phyloP scores from a whole-genome alignment of 768 basidiomycete species.

The Rubroboletus pulcherrimus region DNA sequence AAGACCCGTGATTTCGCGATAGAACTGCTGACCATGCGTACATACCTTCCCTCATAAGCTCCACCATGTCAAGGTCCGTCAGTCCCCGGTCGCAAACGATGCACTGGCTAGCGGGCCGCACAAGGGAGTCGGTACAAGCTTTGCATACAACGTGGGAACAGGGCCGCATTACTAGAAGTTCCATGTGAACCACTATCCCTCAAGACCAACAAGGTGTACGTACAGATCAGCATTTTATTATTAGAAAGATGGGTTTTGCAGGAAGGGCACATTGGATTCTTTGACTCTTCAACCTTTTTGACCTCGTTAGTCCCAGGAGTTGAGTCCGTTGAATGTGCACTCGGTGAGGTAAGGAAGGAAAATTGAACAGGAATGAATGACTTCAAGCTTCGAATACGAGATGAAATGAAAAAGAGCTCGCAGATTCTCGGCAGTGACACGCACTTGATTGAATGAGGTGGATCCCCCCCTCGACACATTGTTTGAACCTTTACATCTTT shows the following conservation, averaged over 20 bases:
- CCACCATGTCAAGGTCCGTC: slow-evolving; percentile 70
- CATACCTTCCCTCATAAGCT: slow-evolving; percentile 85
- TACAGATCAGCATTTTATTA: slow-evolving; percentile 65
- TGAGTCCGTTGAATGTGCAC: slow-evolving; percentile 37
- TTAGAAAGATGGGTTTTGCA: slow-evolving; percentile 87
- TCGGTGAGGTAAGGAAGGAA: slow-evolving; percentile 43
- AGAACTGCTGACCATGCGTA: background rate
- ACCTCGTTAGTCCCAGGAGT: slow-evolving; percentile 33
- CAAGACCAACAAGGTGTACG: slow-evolving; percentile 24
- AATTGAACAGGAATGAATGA: slow-evolving; percentile 80
- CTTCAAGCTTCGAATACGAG: slow-evolving; percentile 58
- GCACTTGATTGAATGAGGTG: slow-evolving; percentile 74
- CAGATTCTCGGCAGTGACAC: slow-evolving; percentile 28
- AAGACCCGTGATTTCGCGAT: background rate
- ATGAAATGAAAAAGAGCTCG: background rate
- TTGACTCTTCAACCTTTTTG: slow-evolving; percentile 49
- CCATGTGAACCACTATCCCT: background rate
- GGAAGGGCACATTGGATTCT: slow-evolving; percentile 75
- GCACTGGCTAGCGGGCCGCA: slow-evolving; percentile 75
- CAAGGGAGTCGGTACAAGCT: slow-evolving; percentile 85
- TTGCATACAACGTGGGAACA: slow-evolving; percentile 93
- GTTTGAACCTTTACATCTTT: slow-evolving; percentile 85
- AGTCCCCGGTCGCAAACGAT: slow-evolving; percentile 76
- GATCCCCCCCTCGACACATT: slow-evolving; percentile 78
- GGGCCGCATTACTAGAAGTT: slow-evolving; percentile 62